A percentile compares a stretch with the other conserved stretches of the same genome.
Evolutionary conservation across 768 basidiomycete species (phyloP).

Genomic region (Leccinum obscurum): DNA sequence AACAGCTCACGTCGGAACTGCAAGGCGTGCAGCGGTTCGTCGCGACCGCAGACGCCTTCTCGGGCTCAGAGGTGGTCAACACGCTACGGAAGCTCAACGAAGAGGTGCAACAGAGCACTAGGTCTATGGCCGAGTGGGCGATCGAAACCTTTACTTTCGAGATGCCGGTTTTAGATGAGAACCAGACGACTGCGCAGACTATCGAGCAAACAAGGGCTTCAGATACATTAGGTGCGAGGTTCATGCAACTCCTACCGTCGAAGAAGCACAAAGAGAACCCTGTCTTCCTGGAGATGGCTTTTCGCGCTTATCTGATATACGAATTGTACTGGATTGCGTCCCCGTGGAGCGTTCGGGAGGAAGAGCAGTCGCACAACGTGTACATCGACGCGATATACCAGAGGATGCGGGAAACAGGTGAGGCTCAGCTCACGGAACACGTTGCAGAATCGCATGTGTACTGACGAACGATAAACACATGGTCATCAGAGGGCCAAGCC

Average conservation of each 20-base stretch:
- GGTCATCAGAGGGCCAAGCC: constrained; percentile 40
- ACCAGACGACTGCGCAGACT: constrained; percentile 1
- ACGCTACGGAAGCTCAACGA: constrained; percentile 45
- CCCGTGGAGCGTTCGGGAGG: constrained; percentile 23
- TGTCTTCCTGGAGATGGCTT: constrained; percentile 33
- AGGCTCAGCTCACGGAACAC: constrained; percentile 9
- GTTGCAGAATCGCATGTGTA: not conserved
- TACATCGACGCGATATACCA: constrained; percentile 32
- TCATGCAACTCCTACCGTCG: constrained; percentile 22
- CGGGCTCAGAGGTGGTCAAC: constrained; percentile 45
- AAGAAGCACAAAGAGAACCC: constrained; percentile 28
- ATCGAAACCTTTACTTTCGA: constrained; percentile 38
- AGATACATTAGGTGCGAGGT: constrained; percentile 13
- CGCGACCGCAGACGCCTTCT: constrained; percentile 39
- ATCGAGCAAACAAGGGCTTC: constrained; percentile 13
- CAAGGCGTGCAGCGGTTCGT: constrained; percentile 45
- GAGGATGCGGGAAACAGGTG: constrained; percentile 35
- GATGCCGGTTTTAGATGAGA: not conserved
- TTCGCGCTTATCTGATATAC: constrained; percentile 28
- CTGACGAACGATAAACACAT: not conserved
- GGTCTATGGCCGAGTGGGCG: constrained; percentile 44
- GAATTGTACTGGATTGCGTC: constrained; percentile 22
- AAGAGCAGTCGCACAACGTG: constrained; percentile 16
- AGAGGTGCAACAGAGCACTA: constrained; percentile 46
- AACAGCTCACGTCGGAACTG: constrained; percentile 42